Percentiles rank a stretch among this genome's conserved stretches.
Evolutionary conservation across 1,139 yeast species (phyloP).

Genomic region (Candida pseudoviswanathii): DNA sequence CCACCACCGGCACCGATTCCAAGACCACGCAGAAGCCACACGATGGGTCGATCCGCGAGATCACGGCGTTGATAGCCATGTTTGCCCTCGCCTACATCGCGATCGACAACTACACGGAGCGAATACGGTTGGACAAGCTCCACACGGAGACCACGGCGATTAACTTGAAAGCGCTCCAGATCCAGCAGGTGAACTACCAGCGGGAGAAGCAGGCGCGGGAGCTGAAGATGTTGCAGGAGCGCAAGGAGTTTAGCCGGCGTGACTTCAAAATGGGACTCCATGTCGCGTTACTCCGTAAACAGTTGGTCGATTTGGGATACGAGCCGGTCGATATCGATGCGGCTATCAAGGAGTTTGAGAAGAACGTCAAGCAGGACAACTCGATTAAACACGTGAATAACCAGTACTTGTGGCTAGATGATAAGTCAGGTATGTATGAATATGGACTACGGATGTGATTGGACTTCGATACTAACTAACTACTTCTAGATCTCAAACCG

Average conservation of each 20-base stretch:
- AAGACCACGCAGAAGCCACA: conserved; percentile 3
- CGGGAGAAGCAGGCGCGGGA: conserved; percentile 51
- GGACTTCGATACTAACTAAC: neutral
- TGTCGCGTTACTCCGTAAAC: conserved; percentile 62
- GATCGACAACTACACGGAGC: conserved; percentile 49
- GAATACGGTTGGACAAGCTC: conserved; percentile 44
- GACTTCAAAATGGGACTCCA: conserved; percentile 64
- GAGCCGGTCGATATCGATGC: conserved; percentile 56
- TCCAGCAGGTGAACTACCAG: conserved; percentile 45
- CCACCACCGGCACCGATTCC: neutral
- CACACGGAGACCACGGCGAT: conserved; percentile 42
- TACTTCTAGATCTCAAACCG: conserved; percentile 39
- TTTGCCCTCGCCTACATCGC: conserved; percentile 50
- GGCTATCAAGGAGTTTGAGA: conserved; percentile 56
- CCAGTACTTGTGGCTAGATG: conserved; percentile 60
- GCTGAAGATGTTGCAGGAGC: conserved; percentile 47
- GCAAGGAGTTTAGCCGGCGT: conserved; percentile 50
- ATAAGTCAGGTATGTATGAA: conserved; percentile 36
- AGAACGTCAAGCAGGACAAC: conserved; percentile 55
- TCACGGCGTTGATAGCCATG: conserved; percentile 40
- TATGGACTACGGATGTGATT: neutral
- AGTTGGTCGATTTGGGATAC: conserved; percentile 51
- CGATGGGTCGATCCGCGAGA: conserved; percentile 28
- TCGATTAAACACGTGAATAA: conserved; percentile 57
- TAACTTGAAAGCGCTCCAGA: conserved; percentile 44